Percentiles rank a stretch among this genome's conserved stretches.
Evolutionary conservation across 169 alveolate genomes (phyloP).

Genomic region (Plasmodium chabaudi): DNA sequence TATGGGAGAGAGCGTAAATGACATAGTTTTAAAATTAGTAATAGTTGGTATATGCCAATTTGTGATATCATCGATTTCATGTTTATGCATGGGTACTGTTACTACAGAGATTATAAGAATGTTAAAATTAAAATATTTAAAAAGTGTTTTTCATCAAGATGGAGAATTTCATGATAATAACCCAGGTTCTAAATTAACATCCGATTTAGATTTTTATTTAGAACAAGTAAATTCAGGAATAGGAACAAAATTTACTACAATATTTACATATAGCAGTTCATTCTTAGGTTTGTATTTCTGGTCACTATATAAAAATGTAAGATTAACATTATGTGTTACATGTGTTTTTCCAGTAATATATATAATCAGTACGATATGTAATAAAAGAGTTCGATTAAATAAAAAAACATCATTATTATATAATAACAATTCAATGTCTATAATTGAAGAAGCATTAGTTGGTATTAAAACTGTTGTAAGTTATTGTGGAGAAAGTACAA

Average conservation of each 20-base stretch:
- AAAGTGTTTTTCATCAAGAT: conserved; percentile 77
- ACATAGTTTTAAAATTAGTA: conserved; percentile 26
- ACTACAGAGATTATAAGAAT: conserved; percentile 40
- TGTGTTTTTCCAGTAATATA: conserved; percentile 71
- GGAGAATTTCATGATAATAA: conserved; percentile 77
- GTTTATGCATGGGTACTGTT: conserved; percentile 62
- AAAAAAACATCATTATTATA: conserved; percentile 44
- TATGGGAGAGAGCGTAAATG: conserved; percentile 46
- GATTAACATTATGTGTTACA: conserved; percentile 68
- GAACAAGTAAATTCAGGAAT: conserved; percentile 76
- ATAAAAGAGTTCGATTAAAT: conserved; percentile 43
- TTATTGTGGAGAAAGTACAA: conserved; percentile 75
- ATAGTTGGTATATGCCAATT: conserved; percentile 54
- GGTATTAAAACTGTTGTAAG: conserved; percentile 77
- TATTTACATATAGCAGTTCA: conserved; percentile 74
- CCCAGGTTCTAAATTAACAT: conserved; percentile 72
- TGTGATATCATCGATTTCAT: conserved; percentile 37
- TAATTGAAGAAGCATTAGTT: conserved; percentile 77
- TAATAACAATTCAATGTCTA: conserved; percentile 76
- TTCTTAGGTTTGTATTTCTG: conserved; percentile 62
- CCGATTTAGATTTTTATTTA: conserved; percentile 76
- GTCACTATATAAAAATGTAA: conserved; percentile 52
- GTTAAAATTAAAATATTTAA: conserved; percentile 59
- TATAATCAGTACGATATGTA: conserved; percentile 41
- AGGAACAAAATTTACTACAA: conserved; percentile 71